A percentile compares a stretch with the other conserved stretches of the same genome.
Conservation (phyloP, 2,329 filamentous ascomycete genomes). For the Colletotrichum cereale region DNA sequence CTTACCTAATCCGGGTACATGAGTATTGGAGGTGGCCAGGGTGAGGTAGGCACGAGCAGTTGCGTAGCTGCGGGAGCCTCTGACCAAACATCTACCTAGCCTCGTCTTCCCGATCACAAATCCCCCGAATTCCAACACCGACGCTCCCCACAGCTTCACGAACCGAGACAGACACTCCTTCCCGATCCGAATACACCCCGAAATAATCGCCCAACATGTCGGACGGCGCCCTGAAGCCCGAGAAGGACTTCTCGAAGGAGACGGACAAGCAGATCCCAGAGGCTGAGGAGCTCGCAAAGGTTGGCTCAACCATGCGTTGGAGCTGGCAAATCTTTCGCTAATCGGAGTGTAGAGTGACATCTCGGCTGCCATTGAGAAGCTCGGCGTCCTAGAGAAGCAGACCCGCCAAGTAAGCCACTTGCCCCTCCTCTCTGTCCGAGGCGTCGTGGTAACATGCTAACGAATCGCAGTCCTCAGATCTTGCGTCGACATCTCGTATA, state of each 20-base stretch:
- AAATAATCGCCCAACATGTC: constrained; percentile 72
- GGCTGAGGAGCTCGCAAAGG: constrained; percentile 89
- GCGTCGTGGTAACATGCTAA: constrained; percentile 44
- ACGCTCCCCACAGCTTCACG: neutral
- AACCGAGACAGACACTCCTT: neutral
- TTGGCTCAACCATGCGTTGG: constrained; percentile 50
- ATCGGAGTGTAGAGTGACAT: constrained; percentile 73
- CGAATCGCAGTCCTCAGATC: constrained; percentile 82
- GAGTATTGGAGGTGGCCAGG: constrained; percentile 33
- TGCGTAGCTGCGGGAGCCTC: constrained; percentile 41
- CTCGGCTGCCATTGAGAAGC: constrained; percentile 91
- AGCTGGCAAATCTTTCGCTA: neutral
- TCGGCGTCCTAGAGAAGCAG: constrained; percentile 93
- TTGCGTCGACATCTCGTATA: constrained; percentile 92
- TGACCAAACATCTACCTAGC: constrained; percentile 37
- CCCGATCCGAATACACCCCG: neutral
- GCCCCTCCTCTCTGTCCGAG: constrained; percentile 30
- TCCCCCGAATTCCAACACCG: neutral
- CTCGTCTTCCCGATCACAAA: constrained; percentile 26
- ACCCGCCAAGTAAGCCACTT: constrained; percentile 81
- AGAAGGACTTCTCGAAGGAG: constrained; percentile 99
- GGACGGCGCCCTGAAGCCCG: constrained; percentile 86
- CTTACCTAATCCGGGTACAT: constrained; percentile 39
- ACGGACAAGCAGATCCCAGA: constrained; percentile 92
- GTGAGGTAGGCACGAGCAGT: constrained; percentile 41